Evolutionary conservation across 1,284 basidiomycete genomes (phyloP).

Genomic region (Heterobasidion parviporum): DNA sequence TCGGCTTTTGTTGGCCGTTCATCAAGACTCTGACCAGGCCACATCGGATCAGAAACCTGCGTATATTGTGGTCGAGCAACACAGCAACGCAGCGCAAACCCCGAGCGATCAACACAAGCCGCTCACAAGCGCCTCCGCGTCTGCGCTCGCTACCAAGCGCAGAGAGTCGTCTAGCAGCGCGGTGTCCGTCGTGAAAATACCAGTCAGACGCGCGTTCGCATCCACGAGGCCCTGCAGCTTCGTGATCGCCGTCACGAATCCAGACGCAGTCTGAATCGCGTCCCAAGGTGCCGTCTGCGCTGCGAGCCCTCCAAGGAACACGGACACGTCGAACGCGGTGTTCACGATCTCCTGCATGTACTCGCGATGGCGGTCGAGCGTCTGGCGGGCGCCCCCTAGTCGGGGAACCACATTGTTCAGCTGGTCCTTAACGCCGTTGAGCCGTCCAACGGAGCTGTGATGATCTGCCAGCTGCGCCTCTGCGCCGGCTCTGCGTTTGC

Average conservation of each 20-base stretch:
- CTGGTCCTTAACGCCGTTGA: not conserved
- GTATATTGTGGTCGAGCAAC: not conserved
- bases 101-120: not conserved
- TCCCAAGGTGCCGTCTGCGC: not conserved
- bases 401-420: not conserved
- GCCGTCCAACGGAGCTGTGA: not conserved
- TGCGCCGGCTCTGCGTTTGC: not conserved
- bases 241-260: not conserved
- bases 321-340: not conserved
- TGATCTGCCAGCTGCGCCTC: not conserved
- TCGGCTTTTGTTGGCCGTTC: too few species aligned
- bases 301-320: slow-evolving; percentile 1
- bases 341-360: not conserved
- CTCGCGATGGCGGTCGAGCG: not conserved
- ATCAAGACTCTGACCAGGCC: too few species aligned
- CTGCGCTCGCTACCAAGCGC: not conserved
- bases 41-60: too few species aligned
- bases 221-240: slow-evolving; percentile 1
- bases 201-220: not conserved
- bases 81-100: not conserved
- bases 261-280: not conserved
- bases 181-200: not conserved
- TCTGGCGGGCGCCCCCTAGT: not conserved
- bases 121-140: not conserved
- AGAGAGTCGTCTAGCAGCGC: slow-evolving; percentile 1